Conservation (phyloP, 2,329 filamentous ascomycete species). For the Karstenula rhodostoma region DNA sequence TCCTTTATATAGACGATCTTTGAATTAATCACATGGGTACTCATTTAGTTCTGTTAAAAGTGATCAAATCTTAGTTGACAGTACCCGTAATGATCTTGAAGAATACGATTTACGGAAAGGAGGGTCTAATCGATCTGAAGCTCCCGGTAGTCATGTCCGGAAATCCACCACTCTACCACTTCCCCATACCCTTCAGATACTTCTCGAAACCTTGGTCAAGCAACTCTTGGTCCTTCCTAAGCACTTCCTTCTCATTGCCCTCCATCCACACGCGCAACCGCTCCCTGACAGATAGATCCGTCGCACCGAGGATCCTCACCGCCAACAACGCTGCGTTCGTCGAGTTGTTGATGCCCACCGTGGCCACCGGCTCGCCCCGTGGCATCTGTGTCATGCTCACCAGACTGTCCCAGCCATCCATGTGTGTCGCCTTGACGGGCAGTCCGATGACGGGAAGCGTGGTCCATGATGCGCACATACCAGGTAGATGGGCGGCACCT, state of each 20-base stretch:
- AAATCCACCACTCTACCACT: conserved; percentile 26
- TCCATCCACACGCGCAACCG: conserved; percentile 69
- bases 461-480: conserved; percentile 61
- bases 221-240: conserved; percentile 67
- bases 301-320: conserved; percentile 53
- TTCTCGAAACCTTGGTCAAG: conserved; percentile 64
- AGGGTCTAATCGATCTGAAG: too few relatives aligned
- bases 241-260: conserved; percentile 69
- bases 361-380: conserved; percentile 54
- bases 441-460: conserved; percentile 60
- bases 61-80: too few relatives aligned
- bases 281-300: conserved; percentile 63
- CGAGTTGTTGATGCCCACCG: conserved; percentile 56
- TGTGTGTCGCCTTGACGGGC: conserved; percentile 58
- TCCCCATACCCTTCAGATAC: conserved; percentile 58
- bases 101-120: too few relatives aligned
- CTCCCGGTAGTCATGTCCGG: too few relatives aligned
- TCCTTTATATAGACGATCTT: too few relatives aligned
- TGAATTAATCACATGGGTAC: too few relatives aligned
- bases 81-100: too few relatives aligned
- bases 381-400: conserved; percentile 63
- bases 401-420: conserved; percentile 60
- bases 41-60: too few relatives aligned
- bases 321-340: conserved; percentile 58
- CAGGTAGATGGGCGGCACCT: conserved; percentile 60